Evolutionary conservation across 1,284 basidiomycete genomes (phyloP).

Genomic region (Agaricales sp.): DNA sequence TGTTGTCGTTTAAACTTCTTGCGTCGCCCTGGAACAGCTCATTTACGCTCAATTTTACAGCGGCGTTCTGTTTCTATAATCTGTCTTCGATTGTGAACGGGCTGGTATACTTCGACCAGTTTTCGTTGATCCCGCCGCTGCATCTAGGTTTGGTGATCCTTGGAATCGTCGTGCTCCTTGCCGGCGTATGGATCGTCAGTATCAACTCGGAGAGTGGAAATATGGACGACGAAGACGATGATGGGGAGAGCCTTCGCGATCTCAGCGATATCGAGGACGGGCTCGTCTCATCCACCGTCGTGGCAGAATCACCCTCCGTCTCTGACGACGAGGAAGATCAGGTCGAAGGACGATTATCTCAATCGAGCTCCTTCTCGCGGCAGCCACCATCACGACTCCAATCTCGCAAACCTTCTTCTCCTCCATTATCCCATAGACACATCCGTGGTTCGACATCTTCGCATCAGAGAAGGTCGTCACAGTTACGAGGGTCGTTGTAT

Average conservation of each 20-base stretch:
- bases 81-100: slow-evolving; percentile 83
- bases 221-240: slow-evolving; percentile 18
- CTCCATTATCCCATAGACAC: no score
- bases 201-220: neutral
- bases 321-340: no score
- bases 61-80: slow-evolving; percentile 96
- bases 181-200: slow-evolving; percentile 84
- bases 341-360: no score
- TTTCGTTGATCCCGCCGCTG: slow-evolving; percentile 58
- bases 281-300: no score
- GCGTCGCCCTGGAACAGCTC: no score
- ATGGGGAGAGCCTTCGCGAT: slow-evolving; percentile 19
- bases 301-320: no score
- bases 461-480: no score
- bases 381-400: slow-evolving; percentile 18
- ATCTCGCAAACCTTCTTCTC: no score
- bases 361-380: slow-evolving; percentile 16
- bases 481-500: no score
- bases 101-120: slow-evolving; percentile 88
- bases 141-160: slow-evolving; percentile 70
- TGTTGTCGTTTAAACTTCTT: slow-evolving; percentile 1
- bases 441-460: no score
- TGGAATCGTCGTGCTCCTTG: slow-evolving; percentile 74
- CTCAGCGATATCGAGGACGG: no score
- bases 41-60: no score